Base-by-base conservation (phyloP, 768 basidiomycete genomes). In the Jaapia argillacea region DNA sequence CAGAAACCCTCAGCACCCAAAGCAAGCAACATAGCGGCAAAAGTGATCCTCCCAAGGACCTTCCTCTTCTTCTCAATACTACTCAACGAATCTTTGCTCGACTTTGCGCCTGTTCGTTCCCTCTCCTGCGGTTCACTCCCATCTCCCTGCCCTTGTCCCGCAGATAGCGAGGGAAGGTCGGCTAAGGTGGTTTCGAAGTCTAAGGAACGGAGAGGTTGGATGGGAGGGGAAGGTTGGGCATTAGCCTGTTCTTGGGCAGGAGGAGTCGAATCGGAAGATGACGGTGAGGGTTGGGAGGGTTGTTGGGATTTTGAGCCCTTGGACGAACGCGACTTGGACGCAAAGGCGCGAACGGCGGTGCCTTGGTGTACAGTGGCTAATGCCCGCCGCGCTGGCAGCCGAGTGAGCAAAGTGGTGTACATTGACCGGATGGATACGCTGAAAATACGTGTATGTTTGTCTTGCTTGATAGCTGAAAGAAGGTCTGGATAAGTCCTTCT, bases 21-120 rank as follows among this genome's bases (percentile, higher is more conserved):
- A 3, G 74, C 86, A 7, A 79, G 54, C 3, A 69, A 64, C 5
- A 86, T 56, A 25, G 80, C 36, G 1, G 59, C 75, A 36, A 85
- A 55, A 16, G 75, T 69, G 1, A 79, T 52, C 26, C 83, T 65
- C 4, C 75, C 70, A 52, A 80, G 60, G 47, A 70, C 62, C 48
- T 74, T 65, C 47, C 88, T 71, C 54, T 72, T 72, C 51, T 74
- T 70, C 62, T 96, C 94, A 48, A 81, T 83, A 41, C 80, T 79
- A 14, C 85, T 85, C 42, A 90, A 70, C 12, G 80, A 77, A 41
- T 83, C 81, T 52, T 81, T 85, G 13, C 85, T 81, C 2, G 85
- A 88, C 57, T 66, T 71, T 41, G 87, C 87, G 12, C 87, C 86
- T 0, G 86, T 89, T 41, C 79, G 68, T 46, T 74, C 69, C 25